These are phyloP conservation scores for Litsea cubeba DNA, from an alignment of 164 flowering plant species.

Conservation along the genomic window DNA sequence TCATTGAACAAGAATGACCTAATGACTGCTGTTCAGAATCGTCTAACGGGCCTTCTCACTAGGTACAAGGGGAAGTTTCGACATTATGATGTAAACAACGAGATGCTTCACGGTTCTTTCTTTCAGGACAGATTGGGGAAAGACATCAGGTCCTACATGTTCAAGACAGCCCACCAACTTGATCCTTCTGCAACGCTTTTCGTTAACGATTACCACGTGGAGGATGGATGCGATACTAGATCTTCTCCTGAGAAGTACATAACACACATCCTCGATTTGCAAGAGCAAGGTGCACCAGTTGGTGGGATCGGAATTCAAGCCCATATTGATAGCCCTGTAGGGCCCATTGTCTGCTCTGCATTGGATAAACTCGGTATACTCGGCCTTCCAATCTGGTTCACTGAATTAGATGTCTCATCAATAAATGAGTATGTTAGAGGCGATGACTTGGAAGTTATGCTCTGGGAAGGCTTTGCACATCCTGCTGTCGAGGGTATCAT, in stretches of 20 bases:
- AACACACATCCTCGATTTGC: constrained; percentile 61
- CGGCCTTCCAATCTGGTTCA: constrained; percentile 95
- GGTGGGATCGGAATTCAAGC: constrained; percentile 93
- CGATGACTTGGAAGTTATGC: constrained; percentile 93
- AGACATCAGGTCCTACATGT: constrained; percentile 70
- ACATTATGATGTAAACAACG: constrained; percentile 94
- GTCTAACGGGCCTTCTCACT: constrained; percentile 63
- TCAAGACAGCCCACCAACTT: constrained; percentile 68
- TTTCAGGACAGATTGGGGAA: constrained; percentile 74
- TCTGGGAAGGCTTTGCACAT: constrained; percentile 82
- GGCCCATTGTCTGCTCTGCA: constrained; percentile 71
- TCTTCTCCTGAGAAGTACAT: constrained; percentile 86
- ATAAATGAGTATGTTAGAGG: constrained; percentile 75
- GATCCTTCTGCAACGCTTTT: constrained; percentile 75
- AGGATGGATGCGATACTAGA: constrained; percentile 71
- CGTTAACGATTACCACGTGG: constrained; percentile 88
- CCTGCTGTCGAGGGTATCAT: constrained; percentile 86
- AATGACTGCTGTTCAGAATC: constrained; percentile 69
- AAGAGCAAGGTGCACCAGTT: constrained; percentile 84
- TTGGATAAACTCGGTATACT: constrained; percentile 70
- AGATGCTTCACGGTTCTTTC: constrained; percentile 93
- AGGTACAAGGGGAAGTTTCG: constrained; percentile 83
- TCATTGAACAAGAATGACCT: constrained; percentile 52
- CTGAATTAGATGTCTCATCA: constrained; percentile 87
- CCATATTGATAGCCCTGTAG: constrained; percentile 81